Evolutionary conservation across 352 stramenopile genomes (phyloP), one percentile per base, ranked within the genome.

Genomic region (Phytophthora hibernalis): DNA sequence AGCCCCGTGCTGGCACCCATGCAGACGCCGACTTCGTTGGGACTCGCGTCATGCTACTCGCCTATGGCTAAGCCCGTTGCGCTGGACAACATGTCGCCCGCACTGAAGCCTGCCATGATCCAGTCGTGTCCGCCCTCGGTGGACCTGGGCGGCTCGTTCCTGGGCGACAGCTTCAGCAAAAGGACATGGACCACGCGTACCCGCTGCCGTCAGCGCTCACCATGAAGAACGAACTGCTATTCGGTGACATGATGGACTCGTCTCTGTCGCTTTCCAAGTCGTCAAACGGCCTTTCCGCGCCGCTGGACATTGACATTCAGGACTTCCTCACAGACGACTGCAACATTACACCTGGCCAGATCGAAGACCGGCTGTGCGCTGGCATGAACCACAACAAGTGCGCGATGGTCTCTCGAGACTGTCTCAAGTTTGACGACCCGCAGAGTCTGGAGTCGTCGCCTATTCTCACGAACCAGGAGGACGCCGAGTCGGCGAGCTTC

Each of bases 1-100:
- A 48, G 33, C 20, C 60, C 47, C 28, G 4, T 16, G 30, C 21
- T 68, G 24, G 63, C 54, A 3, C 42, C 51, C 13, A 62, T 61
- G 24, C 72, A 80, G 48, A 63, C 71, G 38, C 45, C 66, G 3
- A 68, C 59, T 5, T 72, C 63, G 13, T 37, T 75, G 43, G 74
- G 72, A 20, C 74, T 86, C 50, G 72, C 76, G 16, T 68, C 80
- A 12, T 93, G 85, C 67, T 93, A 89, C 70, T 93, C 85, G 30
- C 85, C 85, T 0, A 89, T 93, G 80, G 72, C 85, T n/a, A 93
- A 93, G 69, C 71, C 81, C n/a, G 61, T 92, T 24, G 64, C 81
- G 16, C 79, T 91, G 48, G 87, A 95, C 53, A 95, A 95, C 68
- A 93, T 95, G 87, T 95, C 87, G 9, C 87, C 87, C 0, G 83